Percentiles rank a stretch among this genome's conserved stretches.
phyloP scores from a whole-genome alignment of 2,329 filamentous ascomycete genomes.

The Colletotrichum simmondsii region DNA sequence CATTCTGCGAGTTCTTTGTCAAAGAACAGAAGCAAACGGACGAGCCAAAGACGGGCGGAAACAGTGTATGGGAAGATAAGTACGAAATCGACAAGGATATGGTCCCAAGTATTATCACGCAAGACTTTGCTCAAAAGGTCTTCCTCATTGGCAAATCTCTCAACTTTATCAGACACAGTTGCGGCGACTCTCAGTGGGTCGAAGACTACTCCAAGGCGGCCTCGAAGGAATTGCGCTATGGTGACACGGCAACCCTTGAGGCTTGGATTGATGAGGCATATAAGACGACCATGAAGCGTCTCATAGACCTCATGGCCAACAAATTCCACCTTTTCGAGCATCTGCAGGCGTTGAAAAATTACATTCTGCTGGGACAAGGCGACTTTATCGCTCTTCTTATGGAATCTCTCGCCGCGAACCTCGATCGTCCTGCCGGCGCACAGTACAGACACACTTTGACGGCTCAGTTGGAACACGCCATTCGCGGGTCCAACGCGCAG shows the following conservation, averaged over 20 bases:
- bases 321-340: slow-evolving; percentile 97
- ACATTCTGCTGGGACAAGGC: slow-evolving; percentile 92
- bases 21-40: slow-evolving; percentile 76
- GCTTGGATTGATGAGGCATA: slow-evolving; percentile 97
- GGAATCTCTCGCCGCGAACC: slow-evolving; percentile 92
- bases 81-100: slow-evolving; percentile 87
- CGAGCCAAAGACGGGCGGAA: slow-evolving; percentile 52
- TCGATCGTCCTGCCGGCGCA: slow-evolving; percentile 94
- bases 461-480: slow-evolving; percentile 97
- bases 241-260: slow-evolving; percentile 91
- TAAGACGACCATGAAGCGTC: slow-evolving; percentile 95
- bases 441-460: slow-evolving; percentile 97
- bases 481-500: slow-evolving; percentile 96
- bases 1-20: slow-evolving; percentile 95
- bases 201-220: slow-evolving; percentile 93
- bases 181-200: slow-evolving; percentile 93
- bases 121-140: slow-evolving; percentile 94
- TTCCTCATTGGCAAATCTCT: slow-evolving; percentile 97
- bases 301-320: slow-evolving; percentile 92
- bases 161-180: slow-evolving; percentile 97
- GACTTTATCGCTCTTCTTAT: slow-evolving; percentile 98
- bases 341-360: slow-evolving; percentile 90
- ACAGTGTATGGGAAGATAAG: slow-evolving; percentile 98
- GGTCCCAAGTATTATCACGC: slow-evolving; percentile 92
- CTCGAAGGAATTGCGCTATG: slow-evolving; percentile 91